These are phyloP conservation scores for Blepharisma stoltei DNA, from an alignment of 73 alveolate species.

Conservation along the genomic window DNA sequence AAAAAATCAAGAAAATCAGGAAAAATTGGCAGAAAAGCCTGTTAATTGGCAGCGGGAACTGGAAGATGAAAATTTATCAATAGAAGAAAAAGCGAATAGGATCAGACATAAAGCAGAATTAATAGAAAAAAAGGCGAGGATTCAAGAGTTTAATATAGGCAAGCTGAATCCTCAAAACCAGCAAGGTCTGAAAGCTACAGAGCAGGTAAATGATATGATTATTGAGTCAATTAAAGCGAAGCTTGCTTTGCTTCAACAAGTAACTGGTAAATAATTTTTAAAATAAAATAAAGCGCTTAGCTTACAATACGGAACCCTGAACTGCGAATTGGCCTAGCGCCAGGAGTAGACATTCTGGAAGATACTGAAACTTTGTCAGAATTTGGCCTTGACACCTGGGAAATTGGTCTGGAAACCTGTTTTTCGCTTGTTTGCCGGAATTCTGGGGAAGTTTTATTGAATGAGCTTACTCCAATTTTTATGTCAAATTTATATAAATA, in stretches of 20 bases:
- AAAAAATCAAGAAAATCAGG: background rate
- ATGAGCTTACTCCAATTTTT: too few species aligned
- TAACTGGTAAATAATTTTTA: too few species aligned
- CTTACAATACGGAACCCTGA: constrained; percentile 7
- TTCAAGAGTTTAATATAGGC: background rate
- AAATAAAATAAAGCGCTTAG: too few species aligned
- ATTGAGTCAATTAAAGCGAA: constrained; percentile 11
- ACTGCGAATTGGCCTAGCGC: background rate
- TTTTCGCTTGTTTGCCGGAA: too few species aligned
- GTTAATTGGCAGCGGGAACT: too few species aligned
- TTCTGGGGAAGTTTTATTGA: too few species aligned
- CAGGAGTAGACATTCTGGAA: constrained; percentile 8
- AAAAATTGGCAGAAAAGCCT: too few species aligned
- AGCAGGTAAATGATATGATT: constrained; percentile 26
- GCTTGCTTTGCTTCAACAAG: constrained; percentile 6
- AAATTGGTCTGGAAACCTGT: too few species aligned
- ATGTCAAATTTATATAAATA: too few species aligned
- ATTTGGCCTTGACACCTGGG: too few species aligned
- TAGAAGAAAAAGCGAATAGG: background rate
- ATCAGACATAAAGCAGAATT: background rate
- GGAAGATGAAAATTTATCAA: too few species aligned
- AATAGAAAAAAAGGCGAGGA: background rate
- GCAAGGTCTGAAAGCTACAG: constrained; percentile 3
- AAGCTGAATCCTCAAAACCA: background rate
- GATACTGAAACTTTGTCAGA: background rate